A percentile compares a stretch with the other conserved stretches of the same genome.
These are phyloP conservation scores for Rhizoclosmatium sp. DNA, from an alignment of 192 early-diverging fungal species.

Conservation along the genomic window DNA sequence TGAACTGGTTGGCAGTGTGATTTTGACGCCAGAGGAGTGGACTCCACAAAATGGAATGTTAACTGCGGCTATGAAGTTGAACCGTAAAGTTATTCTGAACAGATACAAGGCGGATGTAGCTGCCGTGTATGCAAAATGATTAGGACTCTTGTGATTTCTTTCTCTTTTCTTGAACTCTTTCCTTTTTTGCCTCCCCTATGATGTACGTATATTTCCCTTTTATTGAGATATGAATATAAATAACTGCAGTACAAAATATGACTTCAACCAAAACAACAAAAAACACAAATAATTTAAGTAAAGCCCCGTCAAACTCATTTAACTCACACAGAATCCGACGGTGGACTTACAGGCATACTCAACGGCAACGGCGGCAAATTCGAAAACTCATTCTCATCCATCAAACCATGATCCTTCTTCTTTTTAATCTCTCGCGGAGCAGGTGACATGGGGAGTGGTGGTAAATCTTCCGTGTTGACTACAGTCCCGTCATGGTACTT, in stretches of 20 bases:
- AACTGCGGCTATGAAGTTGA: conserved; percentile 97
- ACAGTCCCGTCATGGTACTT: conserved; percentile 23
- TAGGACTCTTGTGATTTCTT: background rate
- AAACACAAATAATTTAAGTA: background rate
- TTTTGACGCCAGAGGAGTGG: conserved; percentile 83
- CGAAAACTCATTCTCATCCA: background rate
- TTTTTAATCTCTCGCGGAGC: background rate
- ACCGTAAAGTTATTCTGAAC: conserved; percentile 79
- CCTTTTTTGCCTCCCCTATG: background rate
- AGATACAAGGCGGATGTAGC: conserved; percentile 69
- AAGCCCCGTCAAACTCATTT: background rate
- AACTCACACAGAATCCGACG: conserved; percentile 1
- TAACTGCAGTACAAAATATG: too few species aligned
- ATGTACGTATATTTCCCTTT: background rate
- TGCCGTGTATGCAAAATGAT: conserved; percentile 53
- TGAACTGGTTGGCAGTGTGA: conserved; percentile 74
- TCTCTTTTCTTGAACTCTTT: background rate
- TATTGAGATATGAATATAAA: background rate
- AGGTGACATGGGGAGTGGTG: conserved; percentile 22
- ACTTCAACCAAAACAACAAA: background rate
- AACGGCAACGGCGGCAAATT: conserved; percentile 31
- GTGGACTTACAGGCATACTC: conserved; percentile 25
- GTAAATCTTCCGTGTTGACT: conserved; percentile 19
- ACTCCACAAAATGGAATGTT: conserved; percentile 83
- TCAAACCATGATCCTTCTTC: background rate